These are phyloP conservation scores for Juglanconis sp. DNA, from an alignment of 2,329 filamentous ascomycete genomes.

Conservation along the genomic window DNA sequence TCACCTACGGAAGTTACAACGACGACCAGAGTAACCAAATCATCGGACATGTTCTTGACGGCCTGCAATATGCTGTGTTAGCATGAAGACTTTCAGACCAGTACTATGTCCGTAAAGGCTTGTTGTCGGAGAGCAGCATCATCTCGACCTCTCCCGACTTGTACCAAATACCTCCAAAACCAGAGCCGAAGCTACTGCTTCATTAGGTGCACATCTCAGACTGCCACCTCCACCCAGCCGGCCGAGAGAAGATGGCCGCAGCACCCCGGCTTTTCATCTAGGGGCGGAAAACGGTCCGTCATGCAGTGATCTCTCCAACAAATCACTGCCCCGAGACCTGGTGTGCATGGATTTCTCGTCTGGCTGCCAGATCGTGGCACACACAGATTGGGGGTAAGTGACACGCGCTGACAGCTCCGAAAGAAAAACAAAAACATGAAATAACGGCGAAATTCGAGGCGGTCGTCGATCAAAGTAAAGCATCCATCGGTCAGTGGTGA, in stretches of 20 bases:
- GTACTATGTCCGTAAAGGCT: not conserved
- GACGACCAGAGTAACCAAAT: not conserved
- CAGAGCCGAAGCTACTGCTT: conserved; percentile 11
- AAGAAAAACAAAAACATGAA: conserved; percentile 8
- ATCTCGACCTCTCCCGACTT: not conserved
- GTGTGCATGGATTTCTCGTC: conserved; percentile 15
- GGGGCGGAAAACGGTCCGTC: conserved; percentile 36
- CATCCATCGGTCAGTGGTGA: not conserved
- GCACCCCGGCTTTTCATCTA: conserved; percentile 23
- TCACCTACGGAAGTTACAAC: not conserved
- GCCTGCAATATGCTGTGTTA: conserved; percentile 1
- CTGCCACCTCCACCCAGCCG: conserved; percentile 1
- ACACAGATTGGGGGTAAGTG: conserved; percentile 5
- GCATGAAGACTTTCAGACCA: not conserved
- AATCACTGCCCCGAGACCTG: conserved; percentile 20
- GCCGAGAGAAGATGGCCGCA: conserved; percentile 5
- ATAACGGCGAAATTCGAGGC: not conserved
- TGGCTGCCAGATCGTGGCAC: conserved; percentile 13
- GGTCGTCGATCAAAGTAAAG: not conserved
- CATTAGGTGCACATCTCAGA: not conserved
- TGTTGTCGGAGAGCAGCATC: not conserved
- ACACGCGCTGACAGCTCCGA: conserved; percentile 7
- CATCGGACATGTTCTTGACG: not conserved
- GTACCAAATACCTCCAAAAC: conserved; percentile 2
- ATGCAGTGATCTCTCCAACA: conserved; percentile 29